A percentile compares a stretch with the other conserved stretches of the same genome.
Conservation (phyloP, 2,329 filamentous ascomycete genomes). For the Trichophyton verrucosum region DNA sequence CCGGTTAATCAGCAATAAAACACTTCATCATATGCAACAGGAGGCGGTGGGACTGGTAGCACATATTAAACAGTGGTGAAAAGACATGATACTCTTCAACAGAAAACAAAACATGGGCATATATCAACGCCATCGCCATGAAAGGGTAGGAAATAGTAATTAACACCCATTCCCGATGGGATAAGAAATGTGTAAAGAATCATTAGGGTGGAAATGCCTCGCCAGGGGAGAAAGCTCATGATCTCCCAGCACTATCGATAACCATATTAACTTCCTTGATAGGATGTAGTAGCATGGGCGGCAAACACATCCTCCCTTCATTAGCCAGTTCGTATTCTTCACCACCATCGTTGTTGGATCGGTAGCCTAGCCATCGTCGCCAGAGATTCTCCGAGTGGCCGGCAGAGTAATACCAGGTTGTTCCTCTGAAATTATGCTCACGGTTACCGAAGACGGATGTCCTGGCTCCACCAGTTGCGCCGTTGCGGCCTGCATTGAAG, state of each 20-base stretch:
- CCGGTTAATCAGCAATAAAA: not conserved
- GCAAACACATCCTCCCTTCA: slow-evolving; percentile 80
- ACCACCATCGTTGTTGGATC: slow-evolving; percentile 65
- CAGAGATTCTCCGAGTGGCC: slow-evolving; percentile 73
- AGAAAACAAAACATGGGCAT: not conserved
- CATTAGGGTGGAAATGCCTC: not conserved
- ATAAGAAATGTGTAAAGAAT: not conserved
- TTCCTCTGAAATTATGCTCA: slow-evolving; percentile 77
- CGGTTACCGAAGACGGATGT: slow-evolving; percentile 68
- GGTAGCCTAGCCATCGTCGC: slow-evolving; percentile 71
- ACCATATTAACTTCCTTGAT: slow-evolving; percentile 59
- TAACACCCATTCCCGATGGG: not conserved
- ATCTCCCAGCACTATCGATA: slow-evolving; percentile 20
- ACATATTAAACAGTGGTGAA: not conserved
- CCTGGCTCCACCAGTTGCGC: slow-evolving; percentile 58
- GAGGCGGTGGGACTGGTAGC: not conserved
- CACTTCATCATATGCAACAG: not conserved
- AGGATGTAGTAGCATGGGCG: slow-evolving; percentile 79
- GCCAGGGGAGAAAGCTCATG: not conserved
- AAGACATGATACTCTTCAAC: not conserved
- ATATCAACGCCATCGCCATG: not conserved
- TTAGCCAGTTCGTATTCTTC: slow-evolving; percentile 61
- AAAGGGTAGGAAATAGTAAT: not conserved
- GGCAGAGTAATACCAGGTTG: slow-evolving; percentile 86
- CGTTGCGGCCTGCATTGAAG: slow-evolving; percentile 68